Percentiles rank a stretch among this genome's conserved stretches.
Conservation (phyloP, 495 filamentous ascomycete genomes). For the Evansstolkia leycettana region DNA sequence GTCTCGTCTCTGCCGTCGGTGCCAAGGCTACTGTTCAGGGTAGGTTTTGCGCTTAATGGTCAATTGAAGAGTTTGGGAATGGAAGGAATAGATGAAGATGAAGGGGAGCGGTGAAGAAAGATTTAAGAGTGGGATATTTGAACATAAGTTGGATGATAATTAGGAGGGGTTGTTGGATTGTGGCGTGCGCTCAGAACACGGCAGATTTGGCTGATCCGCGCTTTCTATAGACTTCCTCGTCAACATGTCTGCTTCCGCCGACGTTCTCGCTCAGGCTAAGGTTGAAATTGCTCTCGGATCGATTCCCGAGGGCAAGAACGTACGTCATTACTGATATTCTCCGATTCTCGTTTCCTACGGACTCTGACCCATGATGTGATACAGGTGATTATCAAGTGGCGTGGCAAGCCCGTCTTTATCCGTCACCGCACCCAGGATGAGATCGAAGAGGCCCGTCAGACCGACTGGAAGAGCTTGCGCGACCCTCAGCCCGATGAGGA, state of each 20-base stretch:
- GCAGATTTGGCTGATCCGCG: slow-evolving; percentile 11
- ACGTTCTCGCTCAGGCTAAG: slow-evolving; percentile 98
- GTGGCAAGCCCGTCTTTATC: slow-evolving; percentile 99
- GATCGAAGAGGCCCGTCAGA: slow-evolving; percentile 72
- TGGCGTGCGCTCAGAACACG: neutral
- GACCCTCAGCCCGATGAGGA: slow-evolving; percentile 87
- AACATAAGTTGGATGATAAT: no score
- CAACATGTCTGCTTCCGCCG: slow-evolving; percentile 99
- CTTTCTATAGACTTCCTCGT: slow-evolving; percentile 78
- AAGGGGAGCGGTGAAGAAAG: slow-evolving; percentile 1
- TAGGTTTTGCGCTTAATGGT: slow-evolving; percentile 33
- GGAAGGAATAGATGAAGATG: neutral
- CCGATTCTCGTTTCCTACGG: neutral
- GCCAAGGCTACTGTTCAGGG: slow-evolving; percentile 96
- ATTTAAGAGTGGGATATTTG: neutral
- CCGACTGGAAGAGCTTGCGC: slow-evolving; percentile 65
- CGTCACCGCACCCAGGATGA: slow-evolving; percentile 87
- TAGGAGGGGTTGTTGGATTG: neutral
- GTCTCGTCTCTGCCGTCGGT: slow-evolving; percentile 77
- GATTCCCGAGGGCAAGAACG: slow-evolving; percentile 99
- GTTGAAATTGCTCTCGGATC: slow-evolving; percentile 86
- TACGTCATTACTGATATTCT: no score
- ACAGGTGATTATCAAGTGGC: slow-evolving; percentile 99
- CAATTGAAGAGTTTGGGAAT: neutral
- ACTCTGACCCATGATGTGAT: slow-evolving; percentile 5